Evolutionary conservation across 1,139 yeast species (phyloP).

Genomic region (Ashbya aceris): DNA sequence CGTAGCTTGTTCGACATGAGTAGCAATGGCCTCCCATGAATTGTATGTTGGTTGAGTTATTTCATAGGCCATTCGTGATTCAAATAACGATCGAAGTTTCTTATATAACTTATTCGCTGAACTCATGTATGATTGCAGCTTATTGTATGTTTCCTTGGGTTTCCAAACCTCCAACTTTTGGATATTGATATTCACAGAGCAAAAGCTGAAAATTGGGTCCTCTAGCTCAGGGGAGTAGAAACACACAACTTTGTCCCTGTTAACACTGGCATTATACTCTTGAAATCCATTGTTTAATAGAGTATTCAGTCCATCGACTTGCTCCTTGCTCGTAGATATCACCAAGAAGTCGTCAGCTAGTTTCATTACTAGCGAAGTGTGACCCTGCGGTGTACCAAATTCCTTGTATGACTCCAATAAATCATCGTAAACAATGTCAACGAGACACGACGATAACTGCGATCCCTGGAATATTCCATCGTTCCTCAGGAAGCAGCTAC

Average conservation of each 20-base stretch:
- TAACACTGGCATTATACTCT: conserved; percentile 52
- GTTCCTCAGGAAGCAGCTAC: conserved; percentile 37
- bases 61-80: conserved; percentile 23
- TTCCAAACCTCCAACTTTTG: conserved; percentile 21
- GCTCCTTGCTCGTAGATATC: conserved; percentile 37
- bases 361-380: conserved; percentile 42
- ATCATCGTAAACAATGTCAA: conserved; percentile 65
- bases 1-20: conserved; percentile 15
- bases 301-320: conserved; percentile 21
- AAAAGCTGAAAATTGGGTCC: conserved; percentile 14
- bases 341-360: conserved; percentile 82
- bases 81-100: conserved; percentile 10
- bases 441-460: conserved; percentile 63
- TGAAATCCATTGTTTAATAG: conserved; percentile 35
- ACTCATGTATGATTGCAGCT: conserved; percentile 7
- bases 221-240: conserved; percentile 6
- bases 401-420: conserved; percentile 42
- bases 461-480: conserved; percentile 85
- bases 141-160: conserved; percentile 12
- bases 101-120: conserved; percentile 8
- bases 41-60: conserved; percentile 16
- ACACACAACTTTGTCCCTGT: conserved; percentile 39
- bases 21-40: conserved; percentile 11
- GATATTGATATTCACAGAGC: conserved; percentile 20
- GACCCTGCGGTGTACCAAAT: conserved; percentile 23